A percentile compares a stretch with the other conserved stretches of the same genome.
These are phyloP conservation scores for Mycena venus DNA, from an alignment of 768 basidiomycete species.

Conservation along the genomic window DNA sequence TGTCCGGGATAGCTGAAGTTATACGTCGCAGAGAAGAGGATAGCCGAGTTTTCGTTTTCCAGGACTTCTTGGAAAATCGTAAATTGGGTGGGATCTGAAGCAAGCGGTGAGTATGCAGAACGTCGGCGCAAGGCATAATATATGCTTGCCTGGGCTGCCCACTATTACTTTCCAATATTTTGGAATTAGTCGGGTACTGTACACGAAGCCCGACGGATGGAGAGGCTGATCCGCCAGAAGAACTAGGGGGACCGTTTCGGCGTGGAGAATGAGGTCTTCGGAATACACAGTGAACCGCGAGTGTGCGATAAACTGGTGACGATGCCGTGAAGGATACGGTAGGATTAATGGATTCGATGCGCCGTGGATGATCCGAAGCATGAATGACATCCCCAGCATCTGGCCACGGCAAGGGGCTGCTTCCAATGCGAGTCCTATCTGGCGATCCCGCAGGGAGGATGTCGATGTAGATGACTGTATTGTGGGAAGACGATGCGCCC, in stretches of 20 bases:
- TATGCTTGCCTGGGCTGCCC: slow-evolving; percentile 60
- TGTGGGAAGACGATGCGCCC: slow-evolving; percentile 28
- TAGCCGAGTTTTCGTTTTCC: slow-evolving; percentile 47
- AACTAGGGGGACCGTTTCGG: slow-evolving; percentile 60
- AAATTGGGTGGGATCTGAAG: slow-evolving; percentile 73
- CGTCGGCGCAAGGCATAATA: slow-evolving; percentile 15
- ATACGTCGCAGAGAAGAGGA: slow-evolving; percentile 71
- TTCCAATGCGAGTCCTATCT: slow-evolving; percentile 17
- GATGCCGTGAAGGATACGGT: slow-evolving; percentile 73
- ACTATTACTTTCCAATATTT: slow-evolving; percentile 74
- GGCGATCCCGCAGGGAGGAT: slow-evolving; percentile 48
- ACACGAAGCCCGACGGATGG: slow-evolving; percentile 54
- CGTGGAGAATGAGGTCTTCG: slow-evolving; percentile 63
- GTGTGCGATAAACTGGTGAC: slow-evolving; percentile 60
- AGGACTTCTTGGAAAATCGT: slow-evolving; percentile 76
- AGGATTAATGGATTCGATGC: slow-evolving; percentile 71
- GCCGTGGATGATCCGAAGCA: slow-evolving; percentile 62
- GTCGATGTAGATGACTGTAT: slow-evolving; percentile 62
- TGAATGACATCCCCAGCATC: slow-evolving; percentile 44
- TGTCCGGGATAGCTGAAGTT: slow-evolving; percentile 60
- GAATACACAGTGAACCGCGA: slow-evolving; percentile 68
- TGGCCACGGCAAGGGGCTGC: slow-evolving; percentile 22
- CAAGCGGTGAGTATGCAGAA: slow-evolving; percentile 7
- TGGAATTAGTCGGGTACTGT: slow-evolving; percentile 73
- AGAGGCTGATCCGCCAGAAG: slow-evolving; percentile 39